These are phyloP conservation scores for Metschnikowia gelsemii DNA, from an alignment of 805 yeast species.

Conservation along the genomic window DNA sequence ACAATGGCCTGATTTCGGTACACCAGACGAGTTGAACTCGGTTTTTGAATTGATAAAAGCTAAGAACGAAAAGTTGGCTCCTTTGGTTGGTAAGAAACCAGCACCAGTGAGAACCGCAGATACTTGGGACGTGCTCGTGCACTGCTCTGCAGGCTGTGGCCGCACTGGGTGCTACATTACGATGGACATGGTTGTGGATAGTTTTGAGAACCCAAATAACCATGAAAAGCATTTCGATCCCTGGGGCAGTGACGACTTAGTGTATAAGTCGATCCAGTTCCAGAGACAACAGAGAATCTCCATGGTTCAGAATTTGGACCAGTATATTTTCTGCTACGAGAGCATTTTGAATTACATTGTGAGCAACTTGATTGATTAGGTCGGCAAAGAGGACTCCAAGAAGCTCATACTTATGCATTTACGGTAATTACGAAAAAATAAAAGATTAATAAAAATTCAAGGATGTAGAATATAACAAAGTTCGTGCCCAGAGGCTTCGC, in stretches of 20 bases:
- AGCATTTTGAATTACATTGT: slow-evolving; percentile 22
- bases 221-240: slow-evolving; percentile 24
- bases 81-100: slow-evolving; percentile 7
- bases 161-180: slow-evolving; percentile 54
- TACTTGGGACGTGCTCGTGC: slow-evolving; percentile 37
- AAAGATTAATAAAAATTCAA: not conserved
- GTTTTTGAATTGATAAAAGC: slow-evolving; percentile 33
- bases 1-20: slow-evolving; percentile 51
- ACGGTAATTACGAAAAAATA: not conserved
- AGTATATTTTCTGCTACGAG: slow-evolving; percentile 73
- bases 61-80: slow-evolving; percentile 29
- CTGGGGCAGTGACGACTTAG: slow-evolving; percentile 47
- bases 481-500: no score
- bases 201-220: slow-evolving; percentile 22
- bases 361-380: slow-evolving; percentile 11
- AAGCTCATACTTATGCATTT: slow-evolving; percentile 1
- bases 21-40: slow-evolving; percentile 33
- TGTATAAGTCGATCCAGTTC: slow-evolving; percentile 60
- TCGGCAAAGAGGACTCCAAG: not conserved
- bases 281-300: slow-evolving; percentile 74
- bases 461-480: not conserved
- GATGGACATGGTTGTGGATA: slow-evolving; percentile 40
- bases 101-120: slow-evolving; percentile 5
- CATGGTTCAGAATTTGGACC: slow-evolving; percentile 82
- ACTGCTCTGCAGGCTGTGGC: slow-evolving; percentile 63